These are phyloP conservation scores for Leishmania amazonensis DNA, from an alignment of 208 protist species.

Conservation along the genomic window DNA sequence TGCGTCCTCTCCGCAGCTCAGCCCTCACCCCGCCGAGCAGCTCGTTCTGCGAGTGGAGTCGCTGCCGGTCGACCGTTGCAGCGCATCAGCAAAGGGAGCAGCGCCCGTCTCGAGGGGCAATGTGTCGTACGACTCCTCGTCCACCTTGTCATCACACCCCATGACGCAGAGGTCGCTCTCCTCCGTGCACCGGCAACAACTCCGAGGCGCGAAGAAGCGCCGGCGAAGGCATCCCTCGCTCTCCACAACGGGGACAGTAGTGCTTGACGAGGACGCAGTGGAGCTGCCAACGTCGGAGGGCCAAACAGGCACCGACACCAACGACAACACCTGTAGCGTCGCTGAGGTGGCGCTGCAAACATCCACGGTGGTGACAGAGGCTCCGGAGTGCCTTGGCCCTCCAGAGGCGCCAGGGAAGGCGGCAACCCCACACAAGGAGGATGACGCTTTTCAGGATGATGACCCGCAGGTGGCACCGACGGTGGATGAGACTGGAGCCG, in stretches of 20 bases:
- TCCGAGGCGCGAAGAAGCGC: neutral
- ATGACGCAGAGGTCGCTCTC: neutral
- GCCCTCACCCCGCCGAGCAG: slow-evolving; percentile 8
- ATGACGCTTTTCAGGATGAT: neutral
- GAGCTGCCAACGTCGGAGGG: neutral
- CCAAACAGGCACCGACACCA: neutral
- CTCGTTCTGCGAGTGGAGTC: slow-evolving; percentile 17
- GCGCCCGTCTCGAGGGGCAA: neutral
- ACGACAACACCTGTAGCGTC: neutral
- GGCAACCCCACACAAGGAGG: neutral
- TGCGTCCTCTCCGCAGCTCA: neutral
- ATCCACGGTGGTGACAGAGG: neutral
- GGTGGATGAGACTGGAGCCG: neutral
- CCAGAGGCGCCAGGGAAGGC: neutral
- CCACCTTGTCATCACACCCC: neutral
- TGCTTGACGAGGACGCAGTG: neutral
- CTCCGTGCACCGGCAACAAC: neutral
- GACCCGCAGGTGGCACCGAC: neutral
- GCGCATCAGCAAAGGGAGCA: neutral
- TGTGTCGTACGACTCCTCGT: slow-evolving; percentile 3
- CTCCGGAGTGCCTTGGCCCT: neutral
- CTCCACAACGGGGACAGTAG: neutral
- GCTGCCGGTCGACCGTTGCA: slow-evolving; percentile 2
- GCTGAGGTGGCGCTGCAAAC: neutral
- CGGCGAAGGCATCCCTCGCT: neutral